Conservation (phyloP, 345 rosid species). For the Rubroshorea leprosula region DNA sequence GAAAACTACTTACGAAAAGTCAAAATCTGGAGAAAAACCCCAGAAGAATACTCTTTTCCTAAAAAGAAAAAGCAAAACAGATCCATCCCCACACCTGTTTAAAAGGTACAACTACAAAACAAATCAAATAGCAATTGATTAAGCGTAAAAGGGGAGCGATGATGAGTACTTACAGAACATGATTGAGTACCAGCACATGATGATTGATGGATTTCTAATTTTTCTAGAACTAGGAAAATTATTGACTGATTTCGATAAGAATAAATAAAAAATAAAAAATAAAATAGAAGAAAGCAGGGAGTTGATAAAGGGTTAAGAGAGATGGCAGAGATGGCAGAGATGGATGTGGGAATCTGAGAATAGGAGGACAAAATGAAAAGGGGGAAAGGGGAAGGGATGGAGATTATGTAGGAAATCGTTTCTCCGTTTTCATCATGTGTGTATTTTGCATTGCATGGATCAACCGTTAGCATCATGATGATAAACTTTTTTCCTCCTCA, state of each 20-base stretch:
- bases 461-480: neutral
- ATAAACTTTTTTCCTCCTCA: too few relatives aligned
- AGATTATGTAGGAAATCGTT: neutral
- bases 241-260: too few relatives aligned
- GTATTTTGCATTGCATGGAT: neutral
- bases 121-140: neutral
- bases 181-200: neutral
- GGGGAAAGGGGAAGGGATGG: neutral
- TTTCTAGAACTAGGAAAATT: too few relatives aligned
- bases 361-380: neutral
- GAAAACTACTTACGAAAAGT: neutral
- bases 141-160: neutral
- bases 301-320: too few relatives aligned
- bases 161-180: conserved; percentile 10
- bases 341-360: conserved; percentile 4
- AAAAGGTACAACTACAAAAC: neutral
- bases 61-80: neutral
- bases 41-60: neutral
- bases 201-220: too few relatives aligned
- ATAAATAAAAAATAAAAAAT: too few relatives aligned
- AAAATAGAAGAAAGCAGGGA: too few relatives aligned
- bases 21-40: neutral
- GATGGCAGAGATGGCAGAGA: too few relatives aligned
- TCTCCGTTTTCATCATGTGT: neutral
- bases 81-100: neutral